Percentiles rank a stretch among this genome's conserved stretches.
phyloP scores from a whole-genome alignment of 345 rosid species.

The Reutealis trisperma region DNA sequence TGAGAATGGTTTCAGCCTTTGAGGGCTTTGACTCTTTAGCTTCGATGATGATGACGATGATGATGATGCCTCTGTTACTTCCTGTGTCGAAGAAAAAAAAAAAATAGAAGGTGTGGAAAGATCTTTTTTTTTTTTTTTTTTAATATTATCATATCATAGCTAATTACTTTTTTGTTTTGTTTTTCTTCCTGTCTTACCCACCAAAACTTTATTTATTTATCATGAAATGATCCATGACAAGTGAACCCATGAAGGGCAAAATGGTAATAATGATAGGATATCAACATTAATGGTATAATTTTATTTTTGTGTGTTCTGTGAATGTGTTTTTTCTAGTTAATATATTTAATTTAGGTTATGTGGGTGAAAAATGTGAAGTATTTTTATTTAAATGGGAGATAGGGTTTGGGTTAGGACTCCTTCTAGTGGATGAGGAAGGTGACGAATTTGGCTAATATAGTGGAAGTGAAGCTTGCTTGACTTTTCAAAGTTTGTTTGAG shows the following conservation, averaged over 20 bases:
- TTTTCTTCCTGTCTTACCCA: background rate
- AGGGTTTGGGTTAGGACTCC: background rate
- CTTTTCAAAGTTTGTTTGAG: background rate
- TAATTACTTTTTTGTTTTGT: background rate
- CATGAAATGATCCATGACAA: too few relatives aligned
- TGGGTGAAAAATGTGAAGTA: background rate
- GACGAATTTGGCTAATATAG: background rate
- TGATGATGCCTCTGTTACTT: constrained; percentile 30
- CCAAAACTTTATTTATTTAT: background rate
- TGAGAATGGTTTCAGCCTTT: constrained; percentile 35
- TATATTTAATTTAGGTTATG: background rate
- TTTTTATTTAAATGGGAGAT: background rate
- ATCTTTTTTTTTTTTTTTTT: constrained; percentile 3
- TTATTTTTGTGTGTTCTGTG: background rate
- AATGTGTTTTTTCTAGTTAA: too few relatives aligned
- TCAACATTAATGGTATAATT: background rate
- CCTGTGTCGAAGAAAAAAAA: constrained; percentile 12
- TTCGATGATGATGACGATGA: constrained; percentile 31
- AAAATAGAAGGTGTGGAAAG: constrained; percentile 11
- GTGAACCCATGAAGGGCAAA: background rate
- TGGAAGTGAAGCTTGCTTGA: background rate
- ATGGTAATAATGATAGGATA: background rate
- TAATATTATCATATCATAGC: background rate
- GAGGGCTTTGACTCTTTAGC: constrained; percentile 49
- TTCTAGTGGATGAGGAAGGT: background rate